Conservation (phyloP, 176 grass and related monocot genomes). For the Chrysopogon serrulatus region DNA sequence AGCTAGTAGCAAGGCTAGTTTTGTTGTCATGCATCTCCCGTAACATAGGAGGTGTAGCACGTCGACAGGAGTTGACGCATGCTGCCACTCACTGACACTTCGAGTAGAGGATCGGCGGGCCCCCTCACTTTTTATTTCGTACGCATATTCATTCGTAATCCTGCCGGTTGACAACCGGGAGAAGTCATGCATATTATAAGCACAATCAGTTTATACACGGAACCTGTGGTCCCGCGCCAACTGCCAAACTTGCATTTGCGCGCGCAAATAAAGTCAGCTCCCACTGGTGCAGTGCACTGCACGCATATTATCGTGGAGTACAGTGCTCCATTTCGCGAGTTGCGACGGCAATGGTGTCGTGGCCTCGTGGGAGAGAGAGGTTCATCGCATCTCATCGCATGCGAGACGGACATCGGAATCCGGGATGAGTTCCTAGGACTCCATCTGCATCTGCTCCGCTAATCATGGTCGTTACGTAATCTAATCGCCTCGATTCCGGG, state of each 20-base stretch:
- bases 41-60: no score
- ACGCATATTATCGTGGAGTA: background rate
- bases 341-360: background rate
- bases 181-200: background rate
- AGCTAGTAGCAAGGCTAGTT: background rate
- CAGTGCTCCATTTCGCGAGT: background rate
- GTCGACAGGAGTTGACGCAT: no score
- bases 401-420: constrained; percentile 19
- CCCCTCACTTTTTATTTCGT: background rate
- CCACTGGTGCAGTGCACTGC: background rate
- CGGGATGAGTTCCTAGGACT: constrained; percentile 39
- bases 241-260: background rate
- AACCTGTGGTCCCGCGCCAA: background rate
- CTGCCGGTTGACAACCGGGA: background rate
- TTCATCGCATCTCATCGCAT: constrained; percentile 6
- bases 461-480: background rate
- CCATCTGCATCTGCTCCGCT: constrained; percentile 10
- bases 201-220: no score
- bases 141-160: no score
- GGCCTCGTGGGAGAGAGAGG: background rate
- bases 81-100: background rate
- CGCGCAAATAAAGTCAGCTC: background rate
- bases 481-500: background rate
- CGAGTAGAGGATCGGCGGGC: background rate
- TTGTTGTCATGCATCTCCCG: background rate